Evolutionary conservation across 345 rosid genomes (phyloP).

Genomic region (Anacardium occidentale): DNA sequence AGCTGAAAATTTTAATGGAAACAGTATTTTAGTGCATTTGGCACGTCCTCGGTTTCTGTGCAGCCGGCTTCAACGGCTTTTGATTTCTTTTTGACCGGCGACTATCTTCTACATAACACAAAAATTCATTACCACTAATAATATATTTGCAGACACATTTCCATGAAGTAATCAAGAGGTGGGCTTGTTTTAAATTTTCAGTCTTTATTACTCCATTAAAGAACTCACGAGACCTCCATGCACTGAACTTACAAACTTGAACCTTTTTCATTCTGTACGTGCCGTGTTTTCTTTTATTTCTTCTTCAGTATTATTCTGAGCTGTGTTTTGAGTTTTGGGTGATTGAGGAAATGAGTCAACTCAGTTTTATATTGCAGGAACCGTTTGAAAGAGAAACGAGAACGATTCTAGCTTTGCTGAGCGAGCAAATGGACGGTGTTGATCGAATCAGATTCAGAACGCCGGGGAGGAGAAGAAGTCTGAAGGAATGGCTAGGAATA

Average conservation of each 20-base stretch:
- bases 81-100: constrained; percentile 34
- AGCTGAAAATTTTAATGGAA: too few species aligned
- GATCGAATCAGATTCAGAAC: constrained; percentile 21
- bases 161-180: constrained; percentile 15
- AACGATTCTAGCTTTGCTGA: constrained; percentile 52
- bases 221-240: constrained; percentile 49
- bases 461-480: constrained; percentile 38
- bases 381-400: constrained; percentile 28
- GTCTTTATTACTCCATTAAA: constrained; percentile 21
- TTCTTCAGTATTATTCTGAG: background rate
- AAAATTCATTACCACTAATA: background rate
- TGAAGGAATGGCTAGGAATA: constrained; percentile 65
- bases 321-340: background rate
- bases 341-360: constrained; percentile 43
- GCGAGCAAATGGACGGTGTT: constrained; percentile 52
- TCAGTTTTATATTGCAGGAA: constrained; percentile 43
- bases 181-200: constrained; percentile 16
- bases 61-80: constrained; percentile 23
- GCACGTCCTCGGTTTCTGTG: constrained; percentile 16
- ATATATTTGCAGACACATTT: background rate
- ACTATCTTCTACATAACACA: background rate
- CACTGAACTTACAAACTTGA: background rate
- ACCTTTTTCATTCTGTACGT: background rate
- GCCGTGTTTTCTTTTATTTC: background rate
- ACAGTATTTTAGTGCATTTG: constrained; percentile 5